Evolutionary conservation across 148 eudicot species (phyloP).

Genomic region (Camellia sinensis): DNA sequence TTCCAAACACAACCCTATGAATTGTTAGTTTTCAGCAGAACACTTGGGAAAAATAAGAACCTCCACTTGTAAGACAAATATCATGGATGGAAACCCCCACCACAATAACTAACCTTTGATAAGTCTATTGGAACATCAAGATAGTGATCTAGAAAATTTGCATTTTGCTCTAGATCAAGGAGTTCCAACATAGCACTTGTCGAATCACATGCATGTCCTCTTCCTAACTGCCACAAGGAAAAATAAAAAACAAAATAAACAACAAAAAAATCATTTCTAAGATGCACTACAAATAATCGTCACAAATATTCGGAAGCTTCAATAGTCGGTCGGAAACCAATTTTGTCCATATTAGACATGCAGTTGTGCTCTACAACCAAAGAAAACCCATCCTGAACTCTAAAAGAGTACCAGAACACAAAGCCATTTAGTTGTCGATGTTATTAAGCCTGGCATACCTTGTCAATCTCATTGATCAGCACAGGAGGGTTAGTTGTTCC

Average conservation of each 20-base stretch:
- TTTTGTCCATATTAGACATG: not conserved
- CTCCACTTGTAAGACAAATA: not conserved
- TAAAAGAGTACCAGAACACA: not conserved
- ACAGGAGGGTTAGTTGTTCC: constrained; percentile 96
- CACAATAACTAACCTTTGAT: constrained; percentile 61
- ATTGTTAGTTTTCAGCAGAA: not conserved
- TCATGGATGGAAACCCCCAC: not conserved
- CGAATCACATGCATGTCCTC: constrained; percentile 93
- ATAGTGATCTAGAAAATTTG: constrained; percentile 86
- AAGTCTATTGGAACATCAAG: constrained; percentile 76
- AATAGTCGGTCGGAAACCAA: not conserved
- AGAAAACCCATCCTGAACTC: not conserved
- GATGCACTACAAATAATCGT: not conserved
- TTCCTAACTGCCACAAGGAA: constrained; percentile 57
- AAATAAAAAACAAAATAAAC: no score
- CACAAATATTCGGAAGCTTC: not conserved
- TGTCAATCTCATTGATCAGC: constrained; percentile 91
- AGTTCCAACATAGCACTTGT: constrained; percentile 99
- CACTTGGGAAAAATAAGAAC: not conserved
- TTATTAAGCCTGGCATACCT: constrained; percentile 44
- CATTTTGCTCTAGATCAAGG: constrained; percentile 97
- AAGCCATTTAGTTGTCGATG: not conserved
- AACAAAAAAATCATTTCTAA: not conserved
- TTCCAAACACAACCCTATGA: no score
- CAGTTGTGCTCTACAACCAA: no score